Base-by-base conservation (phyloP, 2,329 filamentous ascomycete genomes). In the Teratosphaeria nubilosa region DNA sequence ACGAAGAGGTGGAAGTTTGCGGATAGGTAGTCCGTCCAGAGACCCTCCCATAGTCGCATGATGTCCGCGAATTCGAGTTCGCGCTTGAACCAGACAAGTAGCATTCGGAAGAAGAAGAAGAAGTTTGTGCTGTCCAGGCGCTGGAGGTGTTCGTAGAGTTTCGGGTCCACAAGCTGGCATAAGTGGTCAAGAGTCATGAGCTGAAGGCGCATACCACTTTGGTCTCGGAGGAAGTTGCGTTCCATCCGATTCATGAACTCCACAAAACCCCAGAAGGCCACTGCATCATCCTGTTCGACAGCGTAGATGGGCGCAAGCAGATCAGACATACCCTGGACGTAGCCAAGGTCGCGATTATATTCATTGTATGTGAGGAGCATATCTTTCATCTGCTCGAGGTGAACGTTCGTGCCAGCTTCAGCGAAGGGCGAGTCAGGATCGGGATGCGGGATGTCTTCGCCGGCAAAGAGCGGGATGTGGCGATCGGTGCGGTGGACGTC, bases 31-130 rank as follows among this genome's bases (percentile, higher is more conserved):
- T 99, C 94, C 1, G 94, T 97, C 94, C 95, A 99, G 2, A 97
- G 76, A 0, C 83, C 80, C 73, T 99, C 94, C 94, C 94, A 99
- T 3, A 99, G 77, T 20, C 88, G 83, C 34, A 97, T 77, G 11
- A 96, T 84, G 68, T 97, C 91, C 53, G 81, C 73, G 90, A 92
- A 99, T 64, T 85, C 82, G 67, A 99, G 99, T 74, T 99, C 94
- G 53, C 94, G 87, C 78, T 99, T 99, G 74, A 94, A 99, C 94
- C 94, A 99, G 10, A 99, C 94, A 1, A 99, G 80, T 34, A 99
- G 80, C 94, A 97, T 97, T 60, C 94, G 88, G 83, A 97, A 99
- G 79, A 99, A 97, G 78, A 99, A 99, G 76, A 99, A 99, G 75
- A 99, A 99, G 73, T 99, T 99, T 25, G 94, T 99, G 68, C 88